A percentile compares a stretch with the other conserved stretches of the same genome.
phyloP scores from a whole-genome alignment of 768 basidiomycete species.

The Scleroderma bovista region DNA sequence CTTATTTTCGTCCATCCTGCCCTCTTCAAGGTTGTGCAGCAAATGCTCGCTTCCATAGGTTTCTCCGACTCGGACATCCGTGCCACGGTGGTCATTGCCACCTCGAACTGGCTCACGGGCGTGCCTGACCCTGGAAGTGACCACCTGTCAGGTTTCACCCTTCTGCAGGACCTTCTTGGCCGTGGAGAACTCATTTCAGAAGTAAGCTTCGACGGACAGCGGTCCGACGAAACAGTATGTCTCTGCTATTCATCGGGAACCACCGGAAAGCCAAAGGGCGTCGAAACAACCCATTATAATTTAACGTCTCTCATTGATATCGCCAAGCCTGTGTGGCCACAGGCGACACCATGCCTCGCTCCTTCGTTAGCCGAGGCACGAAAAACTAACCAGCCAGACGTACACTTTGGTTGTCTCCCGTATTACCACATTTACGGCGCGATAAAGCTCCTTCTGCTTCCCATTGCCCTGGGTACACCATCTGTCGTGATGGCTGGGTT shows the following conservation, averaged over 20 bases:
- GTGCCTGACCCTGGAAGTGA: conserved; percentile 24
- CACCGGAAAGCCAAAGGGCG: conserved; percentile 74
- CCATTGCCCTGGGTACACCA: conserved; percentile 44
- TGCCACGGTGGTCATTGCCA: conserved; percentile 53
- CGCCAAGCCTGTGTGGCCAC: conserved; percentile 40
- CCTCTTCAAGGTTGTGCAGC: conserved; percentile 46
- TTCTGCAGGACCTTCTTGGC: conserved; percentile 46
- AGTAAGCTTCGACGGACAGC: conserved; percentile 47
- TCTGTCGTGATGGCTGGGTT: conserved; percentile 62
- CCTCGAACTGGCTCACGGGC: conserved; percentile 40
- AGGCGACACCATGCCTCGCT: conserved; percentile 24
- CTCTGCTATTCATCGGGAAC: conserved; percentile 68
- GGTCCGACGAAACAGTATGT: conserved; percentile 54
- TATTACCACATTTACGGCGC: conserved; percentile 52
- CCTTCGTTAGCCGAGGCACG: conserved; percentile 4
- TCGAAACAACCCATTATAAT: conserved; percentile 66
- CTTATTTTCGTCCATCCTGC: conserved; percentile 63
- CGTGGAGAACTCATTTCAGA: conserved; percentile 46
- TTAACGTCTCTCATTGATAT: conserved; percentile 55
- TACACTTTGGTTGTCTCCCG: conserved; percentile 60
- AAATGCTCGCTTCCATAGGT: conserved; percentile 51
- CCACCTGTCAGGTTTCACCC: conserved; percentile 30
- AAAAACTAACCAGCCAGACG: conserved; percentile 30
- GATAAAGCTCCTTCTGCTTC: conserved; percentile 58
- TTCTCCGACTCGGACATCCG: conserved; percentile 43